Evolutionary conservation across 805 yeast genomes (phyloP), one percentile per base, ranked within the genome.

Genomic region (Wickerhamiella nectarea): DNA sequence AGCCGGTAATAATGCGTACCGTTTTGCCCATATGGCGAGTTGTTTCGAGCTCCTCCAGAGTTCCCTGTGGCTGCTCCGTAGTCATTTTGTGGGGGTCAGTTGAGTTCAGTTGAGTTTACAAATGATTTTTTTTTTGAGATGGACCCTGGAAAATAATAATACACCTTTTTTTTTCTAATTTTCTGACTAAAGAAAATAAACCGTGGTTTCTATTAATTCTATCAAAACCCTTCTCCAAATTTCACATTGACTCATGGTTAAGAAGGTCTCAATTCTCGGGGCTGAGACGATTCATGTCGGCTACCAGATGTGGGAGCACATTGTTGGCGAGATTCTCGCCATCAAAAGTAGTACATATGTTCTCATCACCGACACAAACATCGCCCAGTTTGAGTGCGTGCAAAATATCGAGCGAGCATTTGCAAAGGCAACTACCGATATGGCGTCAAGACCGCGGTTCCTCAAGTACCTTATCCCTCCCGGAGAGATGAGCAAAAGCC

Each of bases 271-370:
- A 44, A 87, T 87, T 55, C 71, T 91, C 54, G 94, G 95, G 14
- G 64, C 74, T 49, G 86, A 86, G 44, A 69, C 80, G 46, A 85
- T 91, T 63, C 94, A 84, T 62, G 86, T 91, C 48, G 98, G 98
- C 29, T 85, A 78, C 66, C 74, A 78, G 43, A 77, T 87, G 52
- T 77, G 75, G 52, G 68, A 71, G 47, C 87, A 83, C 55, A 77
- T 89, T 44, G 81, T 84, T 46, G 60, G 67, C 6, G 83, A 82
- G 50, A 73, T 79, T 36, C 67, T 86, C 29, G 54, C 62, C 8
- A 69, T 78, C 54, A 72, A 77, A 41, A 83, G 96, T 6, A 85
- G 96, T 5, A 89, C 97, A 9, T 91, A 91, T 65, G 95, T 87
- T 47, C 68, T 91, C 48, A 73, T 91, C 50, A 84, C 95, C 31